phyloP scores from a whole-genome alignment of 1,139 yeast genomes.

The Candida neerlandica region DNA sequence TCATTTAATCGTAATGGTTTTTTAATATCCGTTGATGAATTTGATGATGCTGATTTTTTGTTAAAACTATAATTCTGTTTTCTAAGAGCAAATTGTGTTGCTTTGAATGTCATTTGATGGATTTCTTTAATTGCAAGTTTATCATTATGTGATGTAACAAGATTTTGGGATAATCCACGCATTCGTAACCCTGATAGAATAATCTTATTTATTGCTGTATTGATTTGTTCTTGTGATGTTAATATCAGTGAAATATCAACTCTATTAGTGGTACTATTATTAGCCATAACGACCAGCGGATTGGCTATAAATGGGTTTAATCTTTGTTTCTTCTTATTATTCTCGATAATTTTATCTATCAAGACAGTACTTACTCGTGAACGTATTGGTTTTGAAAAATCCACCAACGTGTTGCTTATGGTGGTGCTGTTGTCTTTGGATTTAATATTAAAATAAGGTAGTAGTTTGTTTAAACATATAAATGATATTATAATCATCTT shows the following conservation, averaged over 20 bases:
- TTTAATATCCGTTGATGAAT: slow-evolving; percentile 2
- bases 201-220: slow-evolving; percentile 36
- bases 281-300: slow-evolving; percentile 3
- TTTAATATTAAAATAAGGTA: neutral
- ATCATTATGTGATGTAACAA: slow-evolving; percentile 29
- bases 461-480: slow-evolving; percentile 6
- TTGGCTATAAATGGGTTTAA: slow-evolving; percentile 20
- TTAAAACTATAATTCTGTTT: slow-evolving; percentile 36
- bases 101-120: slow-evolving; percentile 45
- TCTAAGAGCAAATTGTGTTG: slow-evolving; percentile 43
- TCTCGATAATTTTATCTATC: slow-evolving; percentile 42
- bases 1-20: slow-evolving; percentile 28
- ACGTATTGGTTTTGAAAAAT: slow-evolving; percentile 1
- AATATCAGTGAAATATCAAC: slow-evolving; percentile 21
- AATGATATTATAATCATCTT: slow-evolving; percentile 23
- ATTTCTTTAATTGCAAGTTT: slow-evolving; percentile 42
- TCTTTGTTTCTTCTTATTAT: slow-evolving; percentile 26
- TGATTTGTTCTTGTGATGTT: slow-evolving; percentile 34
- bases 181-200: slow-evolving; percentile 46
- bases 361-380: slow-evolving; percentile 22
- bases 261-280: neutral
- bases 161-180: slow-evolving; percentile 39
- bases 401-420: slow-evolving; percentile 9
- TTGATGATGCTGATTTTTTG: too few species aligned
- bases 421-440: neutral